Base-by-base conservation (phyloP, 2,329 filamentous ascomycete genomes). In the Nigrospora oryzae region DNA sequence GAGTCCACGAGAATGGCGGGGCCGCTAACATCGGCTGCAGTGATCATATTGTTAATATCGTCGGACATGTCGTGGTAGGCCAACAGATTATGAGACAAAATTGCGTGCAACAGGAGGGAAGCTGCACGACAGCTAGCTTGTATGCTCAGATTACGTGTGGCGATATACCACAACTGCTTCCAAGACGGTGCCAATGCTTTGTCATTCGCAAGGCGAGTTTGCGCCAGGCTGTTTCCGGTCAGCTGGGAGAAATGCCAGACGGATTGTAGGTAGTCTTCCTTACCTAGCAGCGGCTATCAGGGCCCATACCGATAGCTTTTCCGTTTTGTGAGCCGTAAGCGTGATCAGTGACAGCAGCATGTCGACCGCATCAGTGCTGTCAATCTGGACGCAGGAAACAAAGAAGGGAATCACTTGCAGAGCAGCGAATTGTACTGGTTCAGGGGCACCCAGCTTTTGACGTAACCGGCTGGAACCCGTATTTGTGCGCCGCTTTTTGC, bases 211-310 rank as follows among this genome's bases (percentile, higher is more conserved):
- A 34, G 32, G 36, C 55, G 49, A 28, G 53, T 50, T 51, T 75
- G 69, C 39, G 73, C 67, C 54, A 75, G 71, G 52, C 73, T 77
- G 50, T 7, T 17, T 40, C n/a, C 10, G 19, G n/a, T 31, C 19
- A 11, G 14, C 7, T 3, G n/a, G 14, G 14, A 16, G 19, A 12
- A 11, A 42, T 30, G 11, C 4, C 31, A 36, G 15, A 38, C 13
- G 14, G 17, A 44, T 13, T 36, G 35, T 38, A 12, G 30, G 36
- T 23, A 17, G 43, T 10, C 4, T 10, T 28, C 14, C 74, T 58
- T 68, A 90, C 88, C 86, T 87, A 50, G 87, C 73, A 58, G 89
- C 79, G n/a, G 83, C 84, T 43, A 96, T 63, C 69, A 95, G 80
- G 15, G 89, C 84, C 93, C 93, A 98, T 0, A 83, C 87, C 8